Evolutionary conservation across 257 asterid species (phyloP).

Genomic region (Solanum raphanifolium): DNA sequence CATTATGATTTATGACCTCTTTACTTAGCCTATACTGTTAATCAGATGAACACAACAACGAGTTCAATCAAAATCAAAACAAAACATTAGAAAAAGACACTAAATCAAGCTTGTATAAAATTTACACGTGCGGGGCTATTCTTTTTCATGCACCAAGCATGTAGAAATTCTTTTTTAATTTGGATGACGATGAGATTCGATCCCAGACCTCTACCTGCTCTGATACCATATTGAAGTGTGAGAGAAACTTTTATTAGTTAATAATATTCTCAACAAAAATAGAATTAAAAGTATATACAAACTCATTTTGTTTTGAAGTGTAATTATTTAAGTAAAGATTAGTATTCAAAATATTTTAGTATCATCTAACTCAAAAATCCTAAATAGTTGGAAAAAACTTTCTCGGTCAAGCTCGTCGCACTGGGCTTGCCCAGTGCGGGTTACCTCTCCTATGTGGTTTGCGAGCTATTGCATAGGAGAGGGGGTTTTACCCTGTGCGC

Average conservation of each 20-base stretch:
- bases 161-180: too few species aligned
- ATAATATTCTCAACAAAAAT: too few species aligned
- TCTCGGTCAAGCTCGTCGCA: too few species aligned
- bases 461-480: too few species aligned
- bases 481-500: too few species aligned
- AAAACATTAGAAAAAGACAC: background rate
- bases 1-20: background rate
- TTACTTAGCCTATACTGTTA: background rate
- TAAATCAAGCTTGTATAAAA: background rate
- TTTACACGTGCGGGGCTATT: too few species aligned
- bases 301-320: background rate
- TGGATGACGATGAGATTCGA: background rate
- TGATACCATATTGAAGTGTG: background rate
- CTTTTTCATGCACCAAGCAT: background rate
- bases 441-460: too few species aligned
- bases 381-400: background rate
- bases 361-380: background rate
- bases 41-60: background rate
- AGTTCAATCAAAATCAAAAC: background rate
- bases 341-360: background rate
- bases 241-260: background rate
- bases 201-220: background rate
- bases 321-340: background rate
- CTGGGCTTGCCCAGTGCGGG: too few species aligned
- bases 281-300: background rate